phyloP scores from a whole-genome alignment of 1,139 yeast genomes.

The Yamadazyma dendronema region DNA sequence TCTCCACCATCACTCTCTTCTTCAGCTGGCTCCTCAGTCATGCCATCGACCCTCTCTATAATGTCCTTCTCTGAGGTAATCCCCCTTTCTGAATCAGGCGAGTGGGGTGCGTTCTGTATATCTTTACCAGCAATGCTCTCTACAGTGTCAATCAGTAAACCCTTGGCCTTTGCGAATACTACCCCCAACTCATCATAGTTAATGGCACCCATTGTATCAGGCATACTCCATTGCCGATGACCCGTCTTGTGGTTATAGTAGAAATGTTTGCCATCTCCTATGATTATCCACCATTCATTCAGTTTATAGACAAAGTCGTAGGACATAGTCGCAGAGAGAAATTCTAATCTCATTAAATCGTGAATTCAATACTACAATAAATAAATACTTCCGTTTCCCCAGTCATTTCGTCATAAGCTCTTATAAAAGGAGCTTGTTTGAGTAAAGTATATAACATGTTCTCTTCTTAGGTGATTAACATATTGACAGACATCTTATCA shows the following conservation, averaged over 20 bases:
- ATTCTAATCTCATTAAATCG: not conserved
- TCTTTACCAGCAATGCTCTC: not conserved
- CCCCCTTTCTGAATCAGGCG: not conserved
- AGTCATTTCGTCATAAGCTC: not conserved
- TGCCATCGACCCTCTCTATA: not conserved
- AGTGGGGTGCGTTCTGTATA: no score
- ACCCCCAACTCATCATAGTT: slow-evolving; percentile 32
- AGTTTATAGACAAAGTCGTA: slow-evolving; percentile 13
- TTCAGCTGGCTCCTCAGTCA: not conserved
- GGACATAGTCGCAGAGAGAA: slow-evolving; percentile 7
- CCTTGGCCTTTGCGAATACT: slow-evolving; percentile 32
- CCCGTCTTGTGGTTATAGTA: slow-evolving; percentile 11
- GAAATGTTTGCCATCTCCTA: slow-evolving; percentile 12
- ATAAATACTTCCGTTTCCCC: slow-evolving; percentile 1
- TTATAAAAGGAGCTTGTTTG: not conserved
- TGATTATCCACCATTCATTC: slow-evolving; percentile 13
- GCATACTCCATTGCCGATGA: slow-evolving; percentile 12
- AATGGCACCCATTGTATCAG: slow-evolving; percentile 8
- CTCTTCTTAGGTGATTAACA: slow-evolving; percentile 35
- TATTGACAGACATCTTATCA: slow-evolving; percentile 43
- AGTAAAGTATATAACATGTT: not conserved
- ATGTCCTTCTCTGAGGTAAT: not conserved
- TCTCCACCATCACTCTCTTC: not conserved
- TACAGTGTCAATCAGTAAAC: slow-evolving; percentile 18
- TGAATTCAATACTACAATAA: slow-evolving; percentile 15